Evolutionary conservation across 116 monocot genomes (phyloP).

Genomic region (Phalaenopsis hybrid): DNA sequence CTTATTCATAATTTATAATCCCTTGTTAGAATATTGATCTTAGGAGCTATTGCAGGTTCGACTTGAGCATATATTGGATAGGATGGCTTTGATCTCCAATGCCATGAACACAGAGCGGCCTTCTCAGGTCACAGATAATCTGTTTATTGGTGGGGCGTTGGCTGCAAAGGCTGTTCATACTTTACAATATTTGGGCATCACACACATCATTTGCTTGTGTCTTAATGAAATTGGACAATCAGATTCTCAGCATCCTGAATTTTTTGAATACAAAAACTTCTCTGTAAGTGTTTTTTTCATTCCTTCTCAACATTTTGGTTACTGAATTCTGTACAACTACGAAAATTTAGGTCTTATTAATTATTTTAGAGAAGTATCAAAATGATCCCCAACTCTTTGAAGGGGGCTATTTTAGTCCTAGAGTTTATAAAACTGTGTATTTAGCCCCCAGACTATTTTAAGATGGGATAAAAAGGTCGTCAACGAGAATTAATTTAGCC

Average conservation of each 20-base stretch:
- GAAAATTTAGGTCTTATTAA: no score
- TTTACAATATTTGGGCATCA: slow-evolving; percentile 76
- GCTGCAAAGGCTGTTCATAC: slow-evolving; percentile 84
- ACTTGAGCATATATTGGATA: slow-evolving; percentile 94
- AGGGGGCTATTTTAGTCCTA: no score
- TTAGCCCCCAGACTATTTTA: no score
- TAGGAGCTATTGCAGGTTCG: slow-evolving; percentile 48
- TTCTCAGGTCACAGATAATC: slow-evolving; percentile 49
- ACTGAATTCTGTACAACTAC: not conserved
- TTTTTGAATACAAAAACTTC: slow-evolving; percentile 22
- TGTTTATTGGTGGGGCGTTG: slow-evolving; percentile 91
- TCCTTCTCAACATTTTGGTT: not conserved
- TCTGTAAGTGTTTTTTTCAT: slow-evolving; percentile 20
- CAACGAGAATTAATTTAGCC: no score
- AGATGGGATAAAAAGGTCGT: no score
- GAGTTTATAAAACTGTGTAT: no score
- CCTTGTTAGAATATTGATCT: not conserved
- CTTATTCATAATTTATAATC: not conserved
- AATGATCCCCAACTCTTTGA: no score
- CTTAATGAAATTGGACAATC: slow-evolving; percentile 95
- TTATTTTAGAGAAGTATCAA: no score
- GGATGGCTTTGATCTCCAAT: slow-evolving; percentile 76
- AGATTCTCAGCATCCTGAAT: slow-evolving; percentile 74
- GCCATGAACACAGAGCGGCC: slow-evolving; percentile 83
- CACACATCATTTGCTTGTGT: slow-evolving; percentile 86